Evolutionary conservation across 2,329 filamentous ascomycete genomes (phyloP).

Genomic region (Acarospora socialis): DNA sequence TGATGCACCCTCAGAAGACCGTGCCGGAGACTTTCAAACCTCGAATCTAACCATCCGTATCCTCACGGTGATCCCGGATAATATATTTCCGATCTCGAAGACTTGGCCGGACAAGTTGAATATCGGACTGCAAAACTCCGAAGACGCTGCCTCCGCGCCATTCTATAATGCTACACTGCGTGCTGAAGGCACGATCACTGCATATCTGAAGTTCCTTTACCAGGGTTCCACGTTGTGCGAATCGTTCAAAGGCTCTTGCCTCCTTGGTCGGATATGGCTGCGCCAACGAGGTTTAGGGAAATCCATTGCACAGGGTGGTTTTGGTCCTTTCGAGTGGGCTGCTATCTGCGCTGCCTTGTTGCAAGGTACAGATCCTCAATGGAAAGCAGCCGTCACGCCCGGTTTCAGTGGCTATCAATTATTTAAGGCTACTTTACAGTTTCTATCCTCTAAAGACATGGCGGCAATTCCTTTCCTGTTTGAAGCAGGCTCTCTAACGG

Average conservation of each 20-base stretch:
- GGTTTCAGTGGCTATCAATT: slow-evolving; percentile 84
- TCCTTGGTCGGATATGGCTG: slow-evolving; percentile 79
- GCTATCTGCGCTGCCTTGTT: slow-evolving; percentile 66
- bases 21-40: slow-evolving; percentile 24
- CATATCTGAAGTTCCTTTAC: slow-evolving; percentile 64
- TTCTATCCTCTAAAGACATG: slow-evolving; percentile 61
- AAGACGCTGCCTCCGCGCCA: slow-evolving; percentile 42
- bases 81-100: slow-evolving; percentile 57
- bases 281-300: slow-evolving; percentile 70
- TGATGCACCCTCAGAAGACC: slow-evolving; percentile 18
- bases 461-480: slow-evolving; percentile 48
- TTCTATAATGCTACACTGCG: slow-evolving; percentile 83
- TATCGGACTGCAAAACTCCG: slow-evolving; percentile 17
- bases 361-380: slow-evolving; percentile 59
- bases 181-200: slow-evolving; percentile 57
- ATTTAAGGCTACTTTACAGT: slow-evolving; percentile 89
- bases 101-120: slow-evolving; percentile 45
- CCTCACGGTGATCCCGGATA: slow-evolving; percentile 56
- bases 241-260: slow-evolving; percentile 67
- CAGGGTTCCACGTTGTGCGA: slow-evolving; percentile 53
- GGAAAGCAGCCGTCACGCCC: slow-evolving; percentile 56
- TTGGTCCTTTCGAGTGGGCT: slow-evolving; percentile 87
- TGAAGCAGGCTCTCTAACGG: slow-evolving; percentile 24
- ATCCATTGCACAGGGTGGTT: slow-evolving; percentile 59
- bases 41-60: slow-evolving; percentile 53